Evolutionary conservation across 1,284 basidiomycete genomes (phyloP), one percentile per base, ranked within the genome.

Genomic region (Malassezia nana): DNA sequence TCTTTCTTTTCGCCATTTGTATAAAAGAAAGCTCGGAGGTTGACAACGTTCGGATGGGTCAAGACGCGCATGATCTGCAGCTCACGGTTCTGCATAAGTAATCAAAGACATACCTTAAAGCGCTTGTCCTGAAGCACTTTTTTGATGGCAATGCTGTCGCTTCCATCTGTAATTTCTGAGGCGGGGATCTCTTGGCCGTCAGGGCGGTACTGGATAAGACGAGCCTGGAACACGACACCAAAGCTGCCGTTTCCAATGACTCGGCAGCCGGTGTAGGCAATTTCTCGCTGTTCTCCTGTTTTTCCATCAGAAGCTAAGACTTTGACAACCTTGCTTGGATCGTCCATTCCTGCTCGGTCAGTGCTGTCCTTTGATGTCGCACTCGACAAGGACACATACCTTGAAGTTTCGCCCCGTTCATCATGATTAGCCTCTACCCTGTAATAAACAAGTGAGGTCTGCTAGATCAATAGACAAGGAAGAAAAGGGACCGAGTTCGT

Each of bases 1-100:
- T 99, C 92, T 81, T 96, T 96, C 88, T 96, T 96, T 79, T 98
- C 94, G 54, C 92, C 92, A 72, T 91, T 95, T 51, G 92, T 91
- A 77, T 99, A 98, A 80, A 98, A 99, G 79, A 94, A 99, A 2
- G 91, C 90, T 69, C 87, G 86, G 63, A 99, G 83, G 72, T 96
- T 92, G 68, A 94, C 89, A 39, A 98, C 92, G 74, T 98, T 98
- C 49, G 94, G 94, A 79, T 98, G 92, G 63, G 83, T 83, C 48
- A 98, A 89, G 50, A 96, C 84, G 70, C 91, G 83, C 92, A 99
- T 99, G 76, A 99, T 98, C 79, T 98, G 94, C 53, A 99, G 81
- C 78, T 99, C 92, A 72, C 92, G 92, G 79, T 98, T 98, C 92
- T 95, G 74, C 62, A 10, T 18, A 24, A 35, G 24, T 22, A 10